Evolutionary conservation across 352 stramenopile genomes (phyloP), one percentile per base, ranked within the genome.

Genomic region (Globisporangium abappressorium): DNA sequence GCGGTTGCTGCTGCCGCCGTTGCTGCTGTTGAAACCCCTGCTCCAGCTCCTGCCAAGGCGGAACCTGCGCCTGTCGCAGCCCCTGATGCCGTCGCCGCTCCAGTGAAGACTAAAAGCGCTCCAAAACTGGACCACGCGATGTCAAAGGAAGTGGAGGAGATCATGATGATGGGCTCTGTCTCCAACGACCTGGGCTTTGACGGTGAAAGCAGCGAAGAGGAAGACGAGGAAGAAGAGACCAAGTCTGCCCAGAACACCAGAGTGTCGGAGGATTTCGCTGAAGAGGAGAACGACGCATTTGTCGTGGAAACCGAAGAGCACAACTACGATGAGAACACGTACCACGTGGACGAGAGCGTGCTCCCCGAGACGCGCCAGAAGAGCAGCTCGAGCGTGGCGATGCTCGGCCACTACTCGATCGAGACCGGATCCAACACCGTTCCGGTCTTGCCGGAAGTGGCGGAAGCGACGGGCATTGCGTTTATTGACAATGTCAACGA

Each of bases 391-490:
- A 91, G 79, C 15, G 82, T 90, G 46, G 76, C 84, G 36, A 90
- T 93, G 84, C 77, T 91, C 4, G 82, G 82, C 15, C 77, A 93
- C 70, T 91, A 81, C 65, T 91, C 84, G 33, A 86, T 77, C 34
- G 71, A 89, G 68, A 88, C 84, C 5, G 73, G 43, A 24, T 51
- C 43, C 2, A 51, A 79, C 65, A 79, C 71, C 9, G 68, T 91
- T 43, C 78, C 82, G 5, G 85, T 93, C 53, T 67, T 91, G 26
- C 82, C 82, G 4, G 81, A 90, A 47, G 65, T 74, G 7, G 76
- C 85, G 8, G 74, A 84, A 11, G 80, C 77, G 26, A 77, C 70
- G 26, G 78, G 78, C 22, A 90, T 93, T 55, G 74, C 75, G 6
- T 65, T 70, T 5, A 75, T 91, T 58, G 85, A 93, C 57, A 85